Conservation (phyloP, 176 grass and related monocot genomes). For the Eremochloa ophiuroides region DNA sequence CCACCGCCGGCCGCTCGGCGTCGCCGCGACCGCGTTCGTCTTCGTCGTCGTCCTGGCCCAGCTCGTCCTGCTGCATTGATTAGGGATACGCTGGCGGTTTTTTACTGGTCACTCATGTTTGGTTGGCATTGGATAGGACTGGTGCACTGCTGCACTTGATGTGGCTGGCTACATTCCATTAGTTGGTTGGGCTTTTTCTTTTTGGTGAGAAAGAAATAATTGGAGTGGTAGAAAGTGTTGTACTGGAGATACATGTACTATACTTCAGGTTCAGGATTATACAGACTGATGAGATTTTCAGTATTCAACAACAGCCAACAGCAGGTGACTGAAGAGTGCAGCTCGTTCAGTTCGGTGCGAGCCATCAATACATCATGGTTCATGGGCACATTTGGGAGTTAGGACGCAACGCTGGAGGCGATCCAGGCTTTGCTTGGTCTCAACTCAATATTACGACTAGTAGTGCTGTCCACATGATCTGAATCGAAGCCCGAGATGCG, state of each 20-base stretch:
- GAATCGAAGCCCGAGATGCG: conserved; percentile 6
- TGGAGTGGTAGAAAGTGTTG: background rate
- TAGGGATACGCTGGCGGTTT: conserved; percentile 3
- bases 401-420: background rate
- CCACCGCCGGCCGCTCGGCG: background rate
- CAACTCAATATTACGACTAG: background rate
- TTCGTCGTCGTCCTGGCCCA: background rate
- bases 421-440: background rate
- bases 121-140: background rate
- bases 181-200: background rate
- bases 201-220: background rate
- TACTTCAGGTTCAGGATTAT: background rate
- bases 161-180: background rate
- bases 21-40: background rate
- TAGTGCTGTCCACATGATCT: background rate
- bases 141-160: background rate
- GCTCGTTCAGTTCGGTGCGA: background rate
- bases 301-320: no score
- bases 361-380: background rate
- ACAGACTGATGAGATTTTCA: background rate
- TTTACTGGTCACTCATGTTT: background rate
- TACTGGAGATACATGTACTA: conserved; percentile 8
- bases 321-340: background rate
- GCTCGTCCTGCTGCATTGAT: background rate
- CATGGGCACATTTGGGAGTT: background rate